A percentile compares a stretch with the other conserved stretches of the same genome.
Conservation (phyloP, 148 eudicot genomes). For the Euryodendron excelsum region DNA sequence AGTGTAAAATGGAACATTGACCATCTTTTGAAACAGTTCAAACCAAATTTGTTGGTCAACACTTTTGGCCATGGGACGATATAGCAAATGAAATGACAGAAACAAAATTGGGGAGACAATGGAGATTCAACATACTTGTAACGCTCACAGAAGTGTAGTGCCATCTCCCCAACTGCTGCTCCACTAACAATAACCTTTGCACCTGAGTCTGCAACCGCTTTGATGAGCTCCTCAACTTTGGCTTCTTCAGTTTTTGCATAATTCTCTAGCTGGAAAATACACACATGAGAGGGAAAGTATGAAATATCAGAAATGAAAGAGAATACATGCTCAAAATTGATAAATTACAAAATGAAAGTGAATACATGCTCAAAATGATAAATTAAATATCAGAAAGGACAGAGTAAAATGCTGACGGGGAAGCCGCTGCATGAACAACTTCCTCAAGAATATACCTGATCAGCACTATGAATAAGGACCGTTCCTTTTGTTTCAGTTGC, state of each 20-base stretch:
- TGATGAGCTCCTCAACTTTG: constrained; percentile 92
- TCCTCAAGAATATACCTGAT: constrained; percentile 50
- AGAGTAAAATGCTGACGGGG: not conserved
- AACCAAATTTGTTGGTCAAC: not conserved
- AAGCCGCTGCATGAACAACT: not conserved
- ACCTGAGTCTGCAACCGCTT: constrained; percentile 96
- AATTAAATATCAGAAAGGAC: not conserved
- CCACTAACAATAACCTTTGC: constrained; percentile 96
- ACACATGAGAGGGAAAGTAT: not conserved
- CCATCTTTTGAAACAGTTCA: not conserved
- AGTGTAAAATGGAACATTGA: not conserved
- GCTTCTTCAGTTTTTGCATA: constrained; percentile 95
- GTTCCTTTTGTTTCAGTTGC: constrained; percentile 99
- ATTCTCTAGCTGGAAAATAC: constrained; percentile 65
- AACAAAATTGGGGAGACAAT: not conserved
- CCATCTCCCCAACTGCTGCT: constrained; percentile 95
- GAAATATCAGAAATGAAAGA: not conserved
- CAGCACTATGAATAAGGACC: constrained; percentile 90
- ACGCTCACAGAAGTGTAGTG: constrained; percentile 91
- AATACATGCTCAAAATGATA: not conserved
- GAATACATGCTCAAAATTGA: not conserved
- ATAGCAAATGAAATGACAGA: not conserved
- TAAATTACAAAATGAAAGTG: not conserved
- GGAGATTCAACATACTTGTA: constrained; percentile 53
- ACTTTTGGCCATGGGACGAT: not conserved